A percentile compares a stretch with the other conserved stretches of the same genome.
These are phyloP conservation scores for Pseudozyma sp. DNA, from an alignment of 1,284 basidiomycete species.

Conservation along the genomic window DNA sequence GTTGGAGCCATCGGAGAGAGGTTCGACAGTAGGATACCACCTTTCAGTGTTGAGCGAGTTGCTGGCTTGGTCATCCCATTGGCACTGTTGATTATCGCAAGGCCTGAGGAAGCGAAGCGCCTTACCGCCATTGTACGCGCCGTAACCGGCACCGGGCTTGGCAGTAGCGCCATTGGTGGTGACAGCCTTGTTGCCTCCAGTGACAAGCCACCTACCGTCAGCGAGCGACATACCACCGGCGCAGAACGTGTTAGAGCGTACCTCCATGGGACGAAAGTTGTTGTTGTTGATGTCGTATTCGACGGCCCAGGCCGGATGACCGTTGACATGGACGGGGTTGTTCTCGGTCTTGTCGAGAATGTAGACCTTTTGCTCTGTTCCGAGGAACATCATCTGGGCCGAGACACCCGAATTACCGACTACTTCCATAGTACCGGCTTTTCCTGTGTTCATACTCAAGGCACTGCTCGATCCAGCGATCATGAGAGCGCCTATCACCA, in stretches of 20 bases:
- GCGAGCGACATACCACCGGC: slow-evolving; percentile 59
- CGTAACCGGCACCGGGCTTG: slow-evolving; percentile 42
- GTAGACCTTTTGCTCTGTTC: slow-evolving; percentile 55
- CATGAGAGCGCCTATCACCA: slow-evolving; percentile 26
- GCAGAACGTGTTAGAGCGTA: slow-evolving; percentile 64
- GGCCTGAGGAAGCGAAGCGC: slow-evolving; percentile 54
- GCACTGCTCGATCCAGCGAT: slow-evolving; percentile 13
- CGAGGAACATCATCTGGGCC: slow-evolving; percentile 65
- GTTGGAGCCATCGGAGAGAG: slow-evolving; percentile 53
- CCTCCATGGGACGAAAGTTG: slow-evolving; percentile 45
- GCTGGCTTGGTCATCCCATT: slow-evolving; percentile 45
- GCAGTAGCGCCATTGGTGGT: slow-evolving; percentile 50
- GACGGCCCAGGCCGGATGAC: slow-evolving; percentile 59
- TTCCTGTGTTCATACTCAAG: slow-evolving; percentile 14
- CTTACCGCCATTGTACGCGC: slow-evolving; percentile 54
- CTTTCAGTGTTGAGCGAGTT: slow-evolving; percentile 56
- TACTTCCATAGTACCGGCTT: slow-evolving; percentile 49
- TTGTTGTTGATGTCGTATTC: slow-evolving; percentile 57
- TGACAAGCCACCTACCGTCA: slow-evolving; percentile 56
- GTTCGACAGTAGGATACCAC: slow-evolving; percentile 66
- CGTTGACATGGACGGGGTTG: slow-evolving; percentile 50
- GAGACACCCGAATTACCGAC: slow-evolving; percentile 62
- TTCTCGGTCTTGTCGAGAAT: slow-evolving; percentile 66
- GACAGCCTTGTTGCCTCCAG: slow-evolving; percentile 62
- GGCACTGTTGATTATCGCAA: slow-evolving; percentile 45